Evolutionary conservation across 2,329 filamentous ascomycete genomes (phyloP), one percentile per base, ranked within the genome.

Genomic region (Exophiala aquamarina): DNA sequence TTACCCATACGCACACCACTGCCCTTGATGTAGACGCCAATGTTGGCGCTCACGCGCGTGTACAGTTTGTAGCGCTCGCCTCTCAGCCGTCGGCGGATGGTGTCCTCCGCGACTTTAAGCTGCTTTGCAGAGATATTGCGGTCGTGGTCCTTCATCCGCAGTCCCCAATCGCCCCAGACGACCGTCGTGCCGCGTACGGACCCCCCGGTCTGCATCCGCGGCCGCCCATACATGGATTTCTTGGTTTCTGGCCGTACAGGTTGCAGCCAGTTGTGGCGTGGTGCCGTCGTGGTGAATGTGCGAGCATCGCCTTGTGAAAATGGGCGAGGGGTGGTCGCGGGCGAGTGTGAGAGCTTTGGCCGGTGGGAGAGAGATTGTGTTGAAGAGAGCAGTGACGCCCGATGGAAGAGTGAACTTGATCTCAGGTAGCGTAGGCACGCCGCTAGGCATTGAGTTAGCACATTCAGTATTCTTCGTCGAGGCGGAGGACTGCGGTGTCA

Each of bases 1-100:
- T 97, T 98, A 68, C 93, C 93, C 94, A 98, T 98, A 80, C 93
- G 86, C 68, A 89, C 86, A 73, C 98, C 93, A 63, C 97, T 98
- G 48, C 93, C 93, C 67, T 86, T 93, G 48, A 89, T 86, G 69
- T 93, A 98, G 17, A 98, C 94, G 65, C 92, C 93, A 58, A 97
- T 87, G 65, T 95, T 95, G 56, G 91, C 93, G 61, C 83, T 84
- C 42, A 97, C 85, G 54, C 93, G 82, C 74, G 89, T 95, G 73
- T 95, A 98, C 37, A 98, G 69, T 46, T 89, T 83, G 69, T 94
- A 98, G 63, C 90, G 89, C 78, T 95, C 84, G 36, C 93, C 93
- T 73, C 93, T 81, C 37, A 98, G 74, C 53, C 92, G 80, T 62
- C 82, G 82, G 67, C 89, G 92, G 69, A 98, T 97, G 2, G 92